These are phyloP conservation scores for Hevea brasiliensis DNA, from an alignment of 345 rosid genomes.

Conservation along the genomic window DNA sequence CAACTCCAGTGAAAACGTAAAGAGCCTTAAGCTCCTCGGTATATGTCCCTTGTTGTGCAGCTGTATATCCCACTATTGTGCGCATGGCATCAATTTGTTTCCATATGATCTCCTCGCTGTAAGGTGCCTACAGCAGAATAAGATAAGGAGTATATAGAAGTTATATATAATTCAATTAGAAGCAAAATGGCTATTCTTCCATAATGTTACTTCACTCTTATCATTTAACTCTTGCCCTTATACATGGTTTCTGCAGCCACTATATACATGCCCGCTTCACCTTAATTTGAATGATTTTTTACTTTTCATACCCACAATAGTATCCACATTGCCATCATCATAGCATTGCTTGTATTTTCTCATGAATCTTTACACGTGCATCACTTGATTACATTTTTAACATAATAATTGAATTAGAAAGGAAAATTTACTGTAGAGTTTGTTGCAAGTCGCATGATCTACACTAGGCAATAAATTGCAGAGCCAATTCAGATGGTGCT, in stretches of 20 bases:
- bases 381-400: not conserved
- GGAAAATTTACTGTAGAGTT: too few species aligned
- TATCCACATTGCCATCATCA: not conserved
- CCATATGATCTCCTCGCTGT: constrained; percentile 56
- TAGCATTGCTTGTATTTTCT: not conserved
- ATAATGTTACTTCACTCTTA: not conserved
- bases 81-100: constrained; percentile 53
- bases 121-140: constrained; percentile 28
- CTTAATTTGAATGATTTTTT: too few species aligned
- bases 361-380: not conserved
- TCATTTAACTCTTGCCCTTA: too few species aligned
- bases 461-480: too few species aligned
- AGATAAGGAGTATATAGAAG: not conserved
- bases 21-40: constrained; percentile 67
- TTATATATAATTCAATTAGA: not conserved
- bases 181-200: not conserved
- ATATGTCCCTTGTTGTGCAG: constrained; percentile 35
- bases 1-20: constrained; percentile 65
- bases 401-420: too few species aligned
- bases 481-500: too few species aligned
- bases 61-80: constrained; percentile 58
- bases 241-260: too few species aligned
- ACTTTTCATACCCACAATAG: not conserved
- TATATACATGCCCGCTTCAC: too few species aligned
- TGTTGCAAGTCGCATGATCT: too few species aligned